Percentiles rank a stretch among this genome's conserved stretches.
These are phyloP conservation scores for Heteromeles arbutifolia DNA, from an alignment of 306 rosid species.

Conservation along the genomic window DNA sequence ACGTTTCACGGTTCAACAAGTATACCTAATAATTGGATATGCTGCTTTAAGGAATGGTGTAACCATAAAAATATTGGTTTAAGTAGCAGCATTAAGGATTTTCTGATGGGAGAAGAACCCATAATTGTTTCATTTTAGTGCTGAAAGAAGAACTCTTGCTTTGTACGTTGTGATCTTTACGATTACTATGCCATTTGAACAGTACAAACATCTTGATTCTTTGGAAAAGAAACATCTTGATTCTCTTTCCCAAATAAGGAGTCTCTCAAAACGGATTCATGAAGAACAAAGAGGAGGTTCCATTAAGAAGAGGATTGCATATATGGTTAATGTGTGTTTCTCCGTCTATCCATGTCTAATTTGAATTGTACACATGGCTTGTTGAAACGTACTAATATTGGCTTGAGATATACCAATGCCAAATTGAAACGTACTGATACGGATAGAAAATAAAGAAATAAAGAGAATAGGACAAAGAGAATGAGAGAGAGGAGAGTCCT, in stretches of 20 bases:
- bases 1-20: not conserved
- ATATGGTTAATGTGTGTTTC: constrained; percentile 24
- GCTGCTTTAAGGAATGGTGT: constrained; percentile 51
- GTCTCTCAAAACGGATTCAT: constrained; percentile 45
- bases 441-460: too few relatives aligned
- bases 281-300: constrained; percentile 70
- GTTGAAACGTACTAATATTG: too few relatives aligned
- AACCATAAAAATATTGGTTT: constrained; percentile 16
- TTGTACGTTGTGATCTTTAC: constrained; percentile 57
- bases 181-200: constrained; percentile 54
- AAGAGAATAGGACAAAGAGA: too few relatives aligned
- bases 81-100: constrained; percentile 12
- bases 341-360: too few relatives aligned
- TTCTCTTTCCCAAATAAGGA: constrained; percentile 51
- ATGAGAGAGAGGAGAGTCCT: too few relatives aligned
- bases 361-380: too few relatives aligned
- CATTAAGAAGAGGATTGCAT: constrained; percentile 82
- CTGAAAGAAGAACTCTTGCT: constrained; percentile 54
- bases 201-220: constrained; percentile 67
- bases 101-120: constrained; percentile 16
- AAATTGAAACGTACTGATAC: too few relatives aligned
- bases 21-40: not conserved
- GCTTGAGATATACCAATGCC: too few relatives aligned
- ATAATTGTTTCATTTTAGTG: constrained; percentile 21
- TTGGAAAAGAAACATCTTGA: constrained; percentile 47